Base-by-base conservation (phyloP, 441 rosid species). In the Pelargonium fulgidum region DNA sequence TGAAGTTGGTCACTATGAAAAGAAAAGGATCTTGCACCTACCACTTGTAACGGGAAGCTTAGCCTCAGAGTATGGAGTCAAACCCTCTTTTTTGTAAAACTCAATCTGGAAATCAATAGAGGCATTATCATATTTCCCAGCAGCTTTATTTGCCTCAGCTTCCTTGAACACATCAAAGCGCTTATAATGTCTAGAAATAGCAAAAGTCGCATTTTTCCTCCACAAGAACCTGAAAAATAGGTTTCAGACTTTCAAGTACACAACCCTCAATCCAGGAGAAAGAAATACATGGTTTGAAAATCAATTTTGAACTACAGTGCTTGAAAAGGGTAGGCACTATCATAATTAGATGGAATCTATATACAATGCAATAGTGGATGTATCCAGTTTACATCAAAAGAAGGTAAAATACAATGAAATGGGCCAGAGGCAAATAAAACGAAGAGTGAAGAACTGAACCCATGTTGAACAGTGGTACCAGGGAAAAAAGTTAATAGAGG, bases 121-220 rank as follows among this genome's bases (percentile, higher is more conserved):
- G 44, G 89, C 80, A 48, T 91, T 91, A 71, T 86, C 91, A 65
- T 91, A 93, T 76, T 91, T 93, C 66, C 88, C 90, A 67, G 99
- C 97, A 74, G 93, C 99, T 85, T 93, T 93, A 70, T 93, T 93
- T 75, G 99, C 99, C 82, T 91, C 95, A 8, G 99, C 97, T 84
- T 93, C 99, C 14, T 62, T 75, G 42, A 91, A 83, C 36, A 90
- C 95, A 72, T 93, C 93, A 73, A 88, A 89, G 14, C 96, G 97
- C 64, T 69, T 89, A 74, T 91, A 93, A 80, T 91, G 97, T 81
- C 87, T 86, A 64, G 99, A 91, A 70, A 93, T 91, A 8, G 96
- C 96, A 81, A 89, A 82, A 62, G 91, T 85, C 8, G 92, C 90
- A 79, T 91, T 93, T 75, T 81, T 80, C 78, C 97, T 83, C 99